phyloP scores from a whole-genome alignment of 129 eudicot species.

The Sambucus nigra region DNA sequence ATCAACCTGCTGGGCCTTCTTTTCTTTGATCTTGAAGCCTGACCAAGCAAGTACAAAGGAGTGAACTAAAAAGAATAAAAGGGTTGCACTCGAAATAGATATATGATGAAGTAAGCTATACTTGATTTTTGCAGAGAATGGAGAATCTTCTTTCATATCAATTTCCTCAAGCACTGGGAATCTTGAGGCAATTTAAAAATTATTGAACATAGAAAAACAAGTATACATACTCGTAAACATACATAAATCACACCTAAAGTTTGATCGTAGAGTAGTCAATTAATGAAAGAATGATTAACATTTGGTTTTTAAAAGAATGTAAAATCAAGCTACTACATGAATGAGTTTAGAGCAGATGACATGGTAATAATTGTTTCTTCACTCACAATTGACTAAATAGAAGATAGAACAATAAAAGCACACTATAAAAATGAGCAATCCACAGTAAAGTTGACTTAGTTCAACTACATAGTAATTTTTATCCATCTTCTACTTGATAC shows the following conservation, averaged over 20 bases:
- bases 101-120: constrained; percentile 15
- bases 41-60: constrained; percentile 17
- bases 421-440: too few relatives aligned
- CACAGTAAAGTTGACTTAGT: too few relatives aligned
- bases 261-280: constrained; percentile 1
- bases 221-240: background rate
- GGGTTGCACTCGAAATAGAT: constrained; percentile 8
- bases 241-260: background rate
- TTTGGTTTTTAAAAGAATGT: constrained; percentile 5
- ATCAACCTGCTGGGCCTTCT: constrained; percentile 41
- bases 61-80: constrained; percentile 1
- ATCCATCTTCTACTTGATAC: too few relatives aligned
- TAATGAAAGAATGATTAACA: constrained; percentile 5
- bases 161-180: constrained; percentile 38
- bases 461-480: too few relatives aligned
- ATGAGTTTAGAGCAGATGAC: background rate
- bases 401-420: background rate
- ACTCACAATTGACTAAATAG: too few relatives aligned
- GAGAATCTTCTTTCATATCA: constrained; percentile 57
- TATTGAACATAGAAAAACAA: constrained; percentile 1
- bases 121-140: constrained; percentile 59
- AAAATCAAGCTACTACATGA: background rate
- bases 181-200: constrained; percentile 28
- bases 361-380: background rate
- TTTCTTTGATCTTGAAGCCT: constrained; percentile 73